Percentiles rank a stretch among this genome's conserved stretches.
Conservation (phyloP, 192 early-diverging fungal genomes). For the Mycoemilia scoparia region DNA sequence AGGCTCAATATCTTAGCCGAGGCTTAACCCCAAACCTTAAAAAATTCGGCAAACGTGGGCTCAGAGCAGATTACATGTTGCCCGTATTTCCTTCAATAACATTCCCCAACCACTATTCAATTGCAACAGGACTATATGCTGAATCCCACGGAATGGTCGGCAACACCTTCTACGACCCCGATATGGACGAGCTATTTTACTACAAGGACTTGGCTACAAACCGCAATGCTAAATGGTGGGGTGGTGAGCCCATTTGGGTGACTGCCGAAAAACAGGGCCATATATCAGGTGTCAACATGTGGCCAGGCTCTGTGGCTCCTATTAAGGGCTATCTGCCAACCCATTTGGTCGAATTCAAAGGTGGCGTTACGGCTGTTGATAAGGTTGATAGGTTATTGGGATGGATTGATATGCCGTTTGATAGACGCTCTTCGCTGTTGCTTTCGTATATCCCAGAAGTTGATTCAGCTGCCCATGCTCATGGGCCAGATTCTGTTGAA, state of each 20-base stretch:
- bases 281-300: slow-evolving; percentile 63
- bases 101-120: slow-evolving; percentile 84
- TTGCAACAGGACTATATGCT: slow-evolving; percentile 86
- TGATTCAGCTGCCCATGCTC: slow-evolving; percentile 55
- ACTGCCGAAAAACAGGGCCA: slow-evolving; percentile 57
- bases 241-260: slow-evolving; percentile 83
- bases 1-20: slow-evolving; percentile 63
- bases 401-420: slow-evolving; percentile 61
- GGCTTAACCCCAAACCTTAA: slow-evolving; percentile 45
- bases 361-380: slow-evolving; percentile 19
- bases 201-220: slow-evolving; percentile 50
- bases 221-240: slow-evolving; percentile 64
- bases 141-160: slow-evolving; percentile 81
- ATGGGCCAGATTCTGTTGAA: slow-evolving; percentile 42
- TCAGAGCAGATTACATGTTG: slow-evolving; percentile 26
- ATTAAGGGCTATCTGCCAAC: slow-evolving; percentile 40
- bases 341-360: slow-evolving; percentile 38
- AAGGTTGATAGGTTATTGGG: slow-evolving; percentile 40
- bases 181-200: slow-evolving; percentile 48
- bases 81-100: slow-evolving; percentile 46
- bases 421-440: slow-evolving; percentile 51
- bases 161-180: slow-evolving; percentile 64
- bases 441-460: slow-evolving; percentile 66
- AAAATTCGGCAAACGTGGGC: slow-evolving; percentile 10
- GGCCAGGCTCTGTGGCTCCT: slow-evolving; percentile 54